These are phyloP conservation scores for Trichoderma sp. DNA, from an alignment of 2,329 filamentous ascomycete genomes.

Conservation along the genomic window DNA sequence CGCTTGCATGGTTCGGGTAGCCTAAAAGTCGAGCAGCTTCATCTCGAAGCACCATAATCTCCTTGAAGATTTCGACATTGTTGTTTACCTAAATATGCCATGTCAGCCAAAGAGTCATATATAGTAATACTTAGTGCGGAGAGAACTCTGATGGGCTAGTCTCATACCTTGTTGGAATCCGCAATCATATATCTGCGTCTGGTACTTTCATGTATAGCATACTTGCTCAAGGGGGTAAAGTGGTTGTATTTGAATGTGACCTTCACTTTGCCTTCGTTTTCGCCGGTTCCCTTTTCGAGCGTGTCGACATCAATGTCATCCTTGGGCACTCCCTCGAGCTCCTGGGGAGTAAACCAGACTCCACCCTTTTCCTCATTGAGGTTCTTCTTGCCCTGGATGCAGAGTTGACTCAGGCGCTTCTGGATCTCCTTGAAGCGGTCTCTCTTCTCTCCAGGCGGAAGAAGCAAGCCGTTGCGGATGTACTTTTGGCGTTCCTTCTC, in stretches of 20 bases:
- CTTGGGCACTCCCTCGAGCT: constrained; percentile 73
- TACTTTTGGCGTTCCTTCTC: constrained; percentile 78
- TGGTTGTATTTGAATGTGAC: constrained; percentile 84
- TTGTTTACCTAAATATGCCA: constrained; percentile 54
- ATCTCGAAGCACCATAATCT: constrained; percentile 73
- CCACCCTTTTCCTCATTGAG: constrained; percentile 82
- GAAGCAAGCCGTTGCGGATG: constrained; percentile 72
- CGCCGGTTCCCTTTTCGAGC: constrained; percentile 70
- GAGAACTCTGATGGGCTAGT: neutral
- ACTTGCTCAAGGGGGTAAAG: constrained; percentile 76
- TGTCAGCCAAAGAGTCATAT: neutral
- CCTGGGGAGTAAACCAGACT: constrained; percentile 72
- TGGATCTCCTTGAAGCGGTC: constrained; percentile 87
- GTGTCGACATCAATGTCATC: constrained; percentile 65
- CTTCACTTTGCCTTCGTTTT: constrained; percentile 72
- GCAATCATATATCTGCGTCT: constrained; percentile 69
- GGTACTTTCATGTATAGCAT: constrained; percentile 69
- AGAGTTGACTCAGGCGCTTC: constrained; percentile 72
- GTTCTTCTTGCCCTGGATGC: constrained; percentile 76
- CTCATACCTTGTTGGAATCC: constrained; percentile 72
- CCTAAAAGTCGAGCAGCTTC: constrained; percentile 76
- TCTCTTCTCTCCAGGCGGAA: constrained; percentile 68
- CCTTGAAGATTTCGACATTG: constrained; percentile 73
- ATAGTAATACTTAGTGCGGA: neutral
- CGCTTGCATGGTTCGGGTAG: constrained; percentile 74